Evolutionary conservation across 768 basidiomycete genomes (phyloP), one percentile per base, ranked within the genome.

Genomic region (Suillus decipiens): DNA sequence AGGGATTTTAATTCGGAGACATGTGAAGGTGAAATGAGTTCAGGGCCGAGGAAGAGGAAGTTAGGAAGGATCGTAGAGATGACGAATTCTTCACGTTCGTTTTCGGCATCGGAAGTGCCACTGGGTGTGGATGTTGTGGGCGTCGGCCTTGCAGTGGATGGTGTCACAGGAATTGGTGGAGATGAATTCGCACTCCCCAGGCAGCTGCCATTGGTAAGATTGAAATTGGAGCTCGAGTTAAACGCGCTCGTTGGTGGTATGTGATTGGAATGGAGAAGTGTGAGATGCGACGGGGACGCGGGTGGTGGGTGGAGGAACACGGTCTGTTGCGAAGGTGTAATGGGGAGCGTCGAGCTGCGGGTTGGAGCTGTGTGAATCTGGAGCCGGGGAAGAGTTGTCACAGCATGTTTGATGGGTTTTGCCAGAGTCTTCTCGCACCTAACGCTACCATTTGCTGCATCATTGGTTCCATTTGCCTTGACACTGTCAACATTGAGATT

Each of bases 21-120:
- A 69, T 98, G 93, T 65, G 88, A 89, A 59, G 81, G 80, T 12
- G 80, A 75, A 4, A 89, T 89, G 33, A 92, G 81, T 74, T 99
- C 96, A 0, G 96, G 93, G 1, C 96, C 96, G 37, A 98, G 83
- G 75, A 86, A 99, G 33, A 99, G 79, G 77, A 97, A 97, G 62
- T 87, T 85, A 2, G 96, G 95, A 3, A 99, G 80, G 67, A 99
- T 97, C 22, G 90, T 92, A 17, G 95, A 96, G 42, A 97, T 86
- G n/a, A 82, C 78, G 72, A 97, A 98, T 6, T 76, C 75, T 5
- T 87, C 86, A 67, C 85, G 82, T 28, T 85, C 88, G 57, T 86
- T 82, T 5, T 42, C 10, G 63, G 61, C 17, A 63, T 67, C 60
- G 17, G 62, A 71, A 9, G 68, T 62, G 9, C 73, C 59, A 39